Conservation (phyloP, 768 basidiomycete genomes). For the Suillus occidentalis region DNA sequence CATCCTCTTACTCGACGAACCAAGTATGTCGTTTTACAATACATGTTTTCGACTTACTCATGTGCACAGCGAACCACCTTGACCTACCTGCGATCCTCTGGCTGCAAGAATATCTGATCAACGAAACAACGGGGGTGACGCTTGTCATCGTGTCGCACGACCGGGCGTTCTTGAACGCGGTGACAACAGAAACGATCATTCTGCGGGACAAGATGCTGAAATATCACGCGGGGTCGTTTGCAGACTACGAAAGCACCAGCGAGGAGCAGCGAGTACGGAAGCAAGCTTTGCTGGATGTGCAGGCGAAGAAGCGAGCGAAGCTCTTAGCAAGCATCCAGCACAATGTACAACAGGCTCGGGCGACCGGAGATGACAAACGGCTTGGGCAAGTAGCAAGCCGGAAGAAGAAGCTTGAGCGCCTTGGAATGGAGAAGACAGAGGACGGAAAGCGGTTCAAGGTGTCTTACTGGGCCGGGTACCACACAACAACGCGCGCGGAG, state of each 20-base stretch:
- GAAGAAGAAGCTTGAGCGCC: conserved; percentile 53
- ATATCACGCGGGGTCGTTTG: conserved; percentile 59
- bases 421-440: conserved; percentile 14
- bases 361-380: conserved; percentile 63
- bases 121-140: conserved; percentile 37
- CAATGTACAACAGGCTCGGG: conserved; percentile 49
- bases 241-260: conserved; percentile 47
- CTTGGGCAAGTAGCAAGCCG: conserved; percentile 51
- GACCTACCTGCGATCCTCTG: conserved; percentile 55
- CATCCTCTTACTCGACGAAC: conserved; percentile 60
- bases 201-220: conserved; percentile 51
- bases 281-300: conserved; percentile 43
- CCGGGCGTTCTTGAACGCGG: conserved; percentile 56
- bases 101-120: conserved; percentile 51
- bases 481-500: conserved; percentile 31
- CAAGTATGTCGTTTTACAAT: conserved; percentile 31
- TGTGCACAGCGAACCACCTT: conserved; percentile 35
- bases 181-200: conserved; percentile 62
- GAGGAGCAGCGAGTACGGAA: conserved; percentile 46
- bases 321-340: conserved; percentile 58
- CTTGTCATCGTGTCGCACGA: conserved; percentile 70
- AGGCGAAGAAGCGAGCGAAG: conserved; percentile 46
- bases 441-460: conserved; percentile 55
- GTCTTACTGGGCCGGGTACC: conserved; percentile 49
- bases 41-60: not conserved